A percentile compares a stretch with the other conserved stretches of the same genome.
phyloP scores from a whole-genome alignment of 1,139 yeast genomes.

The Yamadazyma pseudoaaseri region DNA sequence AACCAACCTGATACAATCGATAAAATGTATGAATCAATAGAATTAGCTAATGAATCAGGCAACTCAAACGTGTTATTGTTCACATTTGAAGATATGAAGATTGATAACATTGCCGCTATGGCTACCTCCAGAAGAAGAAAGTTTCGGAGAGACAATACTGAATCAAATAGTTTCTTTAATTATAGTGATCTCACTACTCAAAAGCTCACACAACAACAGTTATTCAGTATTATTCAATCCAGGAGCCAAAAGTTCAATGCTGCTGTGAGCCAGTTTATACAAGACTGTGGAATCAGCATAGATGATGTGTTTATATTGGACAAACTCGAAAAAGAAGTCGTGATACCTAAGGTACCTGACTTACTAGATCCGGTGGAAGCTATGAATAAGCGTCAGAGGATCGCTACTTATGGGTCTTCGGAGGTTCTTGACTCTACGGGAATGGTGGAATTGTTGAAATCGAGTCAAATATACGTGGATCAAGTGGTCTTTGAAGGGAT shows the following conservation, averaged over 20 bases:
- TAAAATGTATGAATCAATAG: slow-evolving; percentile 27
- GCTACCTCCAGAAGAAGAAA: slow-evolving; percentile 18
- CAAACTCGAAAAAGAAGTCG: slow-evolving; percentile 32
- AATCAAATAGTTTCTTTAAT: slow-evolving; percentile 12
- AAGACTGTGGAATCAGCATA: slow-evolving; percentile 3
- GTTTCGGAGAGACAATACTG: slow-evolving; percentile 14
- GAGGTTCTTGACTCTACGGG: slow-evolving; percentile 24
- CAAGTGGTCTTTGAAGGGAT: slow-evolving; percentile 49
- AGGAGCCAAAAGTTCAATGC: slow-evolving; percentile 54
- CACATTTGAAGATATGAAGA: slow-evolving; percentile 72
- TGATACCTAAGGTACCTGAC: slow-evolving; percentile 47
- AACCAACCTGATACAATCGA: slow-evolving; percentile 29
- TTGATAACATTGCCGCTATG: slow-evolving; percentile 38
- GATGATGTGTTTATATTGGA: slow-evolving; percentile 10
- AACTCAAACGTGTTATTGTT: slow-evolving; percentile 57
- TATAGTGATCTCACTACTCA: slow-evolving; percentile 13
- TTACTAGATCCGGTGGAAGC: slow-evolving; percentile 32
- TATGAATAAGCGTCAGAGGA: slow-evolving; percentile 12
- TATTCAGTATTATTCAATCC: slow-evolving; percentile 59
- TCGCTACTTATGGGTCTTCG: slow-evolving; percentile 2
- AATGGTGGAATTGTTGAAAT: slow-evolving; percentile 48
- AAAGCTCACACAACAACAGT: slow-evolving; percentile 25
- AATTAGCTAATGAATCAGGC: slow-evolving; percentile 21
- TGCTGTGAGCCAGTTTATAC: slow-evolving; percentile 42
- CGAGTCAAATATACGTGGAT: slow-evolving; percentile 48